Evolutionary conservation across 108 stramenopile genomes (phyloP), one percentile per base, ranked within the genome.

Genomic region (Cyclotella sp.): DNA sequence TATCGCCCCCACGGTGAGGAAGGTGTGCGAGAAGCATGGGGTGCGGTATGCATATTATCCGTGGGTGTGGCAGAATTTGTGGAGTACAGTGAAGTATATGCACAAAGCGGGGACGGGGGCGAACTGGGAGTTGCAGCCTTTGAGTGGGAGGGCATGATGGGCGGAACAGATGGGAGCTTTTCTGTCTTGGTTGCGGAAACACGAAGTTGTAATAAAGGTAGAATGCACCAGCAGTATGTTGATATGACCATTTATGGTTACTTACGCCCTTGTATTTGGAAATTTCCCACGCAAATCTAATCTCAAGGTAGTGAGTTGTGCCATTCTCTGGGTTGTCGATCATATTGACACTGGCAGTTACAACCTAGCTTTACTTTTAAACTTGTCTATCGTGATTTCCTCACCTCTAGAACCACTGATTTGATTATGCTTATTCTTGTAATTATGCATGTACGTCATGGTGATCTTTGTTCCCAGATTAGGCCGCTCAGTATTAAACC

Each of bases 1-100:
- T 78, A 99, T 99, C 82, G 97, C 99, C 9, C 98, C 97, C 9
- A 97, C 85, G 19, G 97, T 99, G 76, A 90, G 95, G 54, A 78
- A 89, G 66, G 82, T 97, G 42, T 98, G 98, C 86, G 76, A 89
- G 81, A 95, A 98, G 82, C 95, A 96, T 68, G 91, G 88, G 19
- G 97, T 98, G 14, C 82, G 84, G 22, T 99, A 99, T 78, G 88
- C 84, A 0, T 90, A 92, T 66, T 97, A 95, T 72, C 93, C 94
- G 11, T 94, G 88, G 89, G 71, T 95, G 29, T 81, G 72, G 77
- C 82, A 94, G 49, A 97, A 97, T 79, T 75, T 97, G 63, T 49
- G 70, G 26, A 90, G 91, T 9, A 95, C 94, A 9, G 63, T 92
- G 55, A 87, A 82, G 69, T 94, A 97, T 75, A 89, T 95, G 81